Percentiles rank a stretch among this genome's conserved stretches.
phyloP scores from a whole-genome alignment of 768 basidiomycete species.

The Steccherinum ochraceum region DNA sequence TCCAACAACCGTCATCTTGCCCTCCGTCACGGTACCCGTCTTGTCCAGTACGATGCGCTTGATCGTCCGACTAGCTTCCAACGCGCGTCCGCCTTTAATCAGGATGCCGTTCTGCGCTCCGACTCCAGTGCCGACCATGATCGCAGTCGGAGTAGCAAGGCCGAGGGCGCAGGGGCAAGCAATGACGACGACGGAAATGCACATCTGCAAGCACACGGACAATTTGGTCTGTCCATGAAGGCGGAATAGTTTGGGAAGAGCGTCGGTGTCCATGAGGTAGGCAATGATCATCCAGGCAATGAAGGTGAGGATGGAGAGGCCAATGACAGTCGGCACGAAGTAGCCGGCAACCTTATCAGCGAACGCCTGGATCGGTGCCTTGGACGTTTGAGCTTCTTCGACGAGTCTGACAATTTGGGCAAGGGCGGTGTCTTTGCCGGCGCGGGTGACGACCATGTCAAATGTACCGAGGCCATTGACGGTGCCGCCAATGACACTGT shows the following conservation, averaged over 20 bases:
- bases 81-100: conserved; percentile 93
- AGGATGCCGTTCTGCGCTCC: conserved; percentile 96
- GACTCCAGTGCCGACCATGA: conserved; percentile 98
- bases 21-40: conserved; percentile 94
- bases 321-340: conserved; percentile 90
- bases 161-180: conserved; percentile 98
- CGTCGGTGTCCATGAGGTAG: conserved; percentile 42
- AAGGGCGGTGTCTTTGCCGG: conserved; percentile 93
- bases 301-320: conserved; percentile 78
- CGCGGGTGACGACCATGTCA: conserved; percentile 92
- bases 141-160: conserved; percentile 93
- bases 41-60: conserved; percentile 89
- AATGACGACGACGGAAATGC: conserved; percentile 96
- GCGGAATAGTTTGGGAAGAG: conserved; percentile 81
- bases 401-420: conserved; percentile 96
- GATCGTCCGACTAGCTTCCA: conserved; percentile 85
- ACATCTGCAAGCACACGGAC: conserved; percentile 91
- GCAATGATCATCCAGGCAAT: conserved; percentile 76
- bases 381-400: conserved; percentile 96
- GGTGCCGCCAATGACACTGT: conserved; percentile 91
- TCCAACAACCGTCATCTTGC: conserved; percentile 80
- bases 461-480: conserved; percentile 97
- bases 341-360: conserved; percentile 91
- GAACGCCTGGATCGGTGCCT: conserved; percentile 97
- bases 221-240: conserved; percentile 77